These are phyloP conservation scores for Sphaerobolus stellatus DNA, from an alignment of 1,284 basidiomycete species.

Conservation along the genomic window DNA sequence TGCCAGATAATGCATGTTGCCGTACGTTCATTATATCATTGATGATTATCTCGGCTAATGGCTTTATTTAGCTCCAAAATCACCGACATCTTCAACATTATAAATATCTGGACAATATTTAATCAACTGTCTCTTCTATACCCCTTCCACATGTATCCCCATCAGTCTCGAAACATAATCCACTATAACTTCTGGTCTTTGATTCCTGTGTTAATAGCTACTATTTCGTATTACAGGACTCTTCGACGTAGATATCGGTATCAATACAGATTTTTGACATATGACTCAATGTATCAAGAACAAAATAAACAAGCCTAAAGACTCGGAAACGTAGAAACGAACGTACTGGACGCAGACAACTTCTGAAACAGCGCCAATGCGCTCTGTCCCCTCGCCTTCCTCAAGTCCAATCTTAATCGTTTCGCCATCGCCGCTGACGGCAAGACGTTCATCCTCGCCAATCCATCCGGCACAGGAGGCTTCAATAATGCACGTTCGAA, in stretches of 20 bases:
- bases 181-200: no score
- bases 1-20: constrained; percentile 75
- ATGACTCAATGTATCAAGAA: not conserved
- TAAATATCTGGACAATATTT: no score
- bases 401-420: constrained; percentile 57
- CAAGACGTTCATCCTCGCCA: constrained; percentile 29
- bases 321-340: constrained; percentile 70
- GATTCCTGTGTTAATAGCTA: no score
- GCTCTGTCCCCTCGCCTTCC: constrained; percentile 51
- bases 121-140: no score
- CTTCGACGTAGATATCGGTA: no score
- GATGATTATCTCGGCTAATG: not conserved
- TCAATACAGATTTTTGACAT: no score
- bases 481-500: constrained; percentile 58
- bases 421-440: constrained; percentile 61
- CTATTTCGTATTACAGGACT: no score
- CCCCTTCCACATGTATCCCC: no score
- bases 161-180: no score
- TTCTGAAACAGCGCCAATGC: constrained; percentile 54
- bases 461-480: not conserved
- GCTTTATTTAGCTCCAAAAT: constrained; percentile 9
- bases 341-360: constrained; percentile 58
- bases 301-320: constrained; percentile 34
- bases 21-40: constrained; percentile 50
- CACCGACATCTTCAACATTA: constrained; percentile 30